Conservation (phyloP, 2,329 filamentous ascomycete species). For the Calonectria pauciramosa region DNA sequence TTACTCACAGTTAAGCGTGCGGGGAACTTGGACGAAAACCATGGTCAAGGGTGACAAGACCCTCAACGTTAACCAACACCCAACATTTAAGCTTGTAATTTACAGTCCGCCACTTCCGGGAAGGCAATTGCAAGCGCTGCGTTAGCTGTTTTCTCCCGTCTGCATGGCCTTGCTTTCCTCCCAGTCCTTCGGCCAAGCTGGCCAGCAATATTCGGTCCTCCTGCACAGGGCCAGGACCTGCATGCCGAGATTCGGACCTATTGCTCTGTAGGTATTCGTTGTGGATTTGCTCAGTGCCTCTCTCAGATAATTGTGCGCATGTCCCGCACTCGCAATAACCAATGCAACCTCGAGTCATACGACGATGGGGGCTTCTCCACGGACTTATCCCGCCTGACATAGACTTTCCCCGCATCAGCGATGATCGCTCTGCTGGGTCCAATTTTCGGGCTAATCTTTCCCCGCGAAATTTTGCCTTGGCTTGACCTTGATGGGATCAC, state of each 20-base stretch:
- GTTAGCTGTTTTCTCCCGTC: background rate
- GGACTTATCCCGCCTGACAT: background rate
- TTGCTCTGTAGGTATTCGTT: background rate
- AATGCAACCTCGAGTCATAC: constrained; percentile 13
- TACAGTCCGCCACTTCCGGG: background rate
- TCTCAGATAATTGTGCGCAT: background rate
- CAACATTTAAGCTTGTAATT: constrained; percentile 13
- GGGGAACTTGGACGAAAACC: background rate
- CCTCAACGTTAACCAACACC: background rate
- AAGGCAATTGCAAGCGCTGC: constrained; percentile 1
- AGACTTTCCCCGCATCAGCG: background rate
- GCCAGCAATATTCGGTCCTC: background rate
- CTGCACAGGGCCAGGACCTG: background rate
- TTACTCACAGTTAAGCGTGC: background rate
- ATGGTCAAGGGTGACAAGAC: constrained; percentile 2
- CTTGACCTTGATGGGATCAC: background rate
- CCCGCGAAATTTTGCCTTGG: background rate
- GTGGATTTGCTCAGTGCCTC: background rate
- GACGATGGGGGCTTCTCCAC: constrained; percentile 1
- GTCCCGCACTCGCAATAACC: background rate
- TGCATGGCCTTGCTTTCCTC: background rate
- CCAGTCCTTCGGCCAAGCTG: background rate
- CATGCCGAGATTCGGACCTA: background rate
- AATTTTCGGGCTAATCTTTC: constrained; percentile 8
- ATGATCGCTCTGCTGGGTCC: background rate